Evolutionary conservation across 352 stramenopile species (phyloP), one percentile per base, ranked within the genome.

Genomic region (Bremia lactucae): DNA sequence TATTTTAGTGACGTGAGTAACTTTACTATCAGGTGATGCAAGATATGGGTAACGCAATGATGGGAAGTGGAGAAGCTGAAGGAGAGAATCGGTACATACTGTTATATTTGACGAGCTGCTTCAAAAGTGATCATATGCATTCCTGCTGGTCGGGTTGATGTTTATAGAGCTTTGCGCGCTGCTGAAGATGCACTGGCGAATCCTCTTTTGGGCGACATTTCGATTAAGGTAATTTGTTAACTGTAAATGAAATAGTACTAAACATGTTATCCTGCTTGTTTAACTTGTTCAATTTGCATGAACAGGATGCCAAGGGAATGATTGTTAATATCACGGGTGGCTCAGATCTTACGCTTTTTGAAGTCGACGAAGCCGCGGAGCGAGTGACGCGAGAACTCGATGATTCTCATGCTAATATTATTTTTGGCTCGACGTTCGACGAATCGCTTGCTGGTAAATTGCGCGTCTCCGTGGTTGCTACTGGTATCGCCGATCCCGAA

Each of bases 261-360:
- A n/a, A n/a, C n/a, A n/a, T n/a, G n/a, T n/a, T n/a, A n/a, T n/a
- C n/a, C n/a, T n/a, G n/a, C n/a, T n/a, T n/a, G n/a, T n/a, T n/a
- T n/a, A n/a, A n/a, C n/a, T n/a, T n/a, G n/a, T n/a, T n/a, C n/a
- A n/a, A n/a, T n/a, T n/a, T n/a, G n/a, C 7, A 33, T 14, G 28
- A 5, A 10, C 47, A 83, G 67, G 78, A 87, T 29, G 85, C 85
- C 34, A 95, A 95, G 64, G 88, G 92, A 19, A 83, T 98, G 69
- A 75, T 98, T 37, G 84, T 98, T 36, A 97, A 96, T 59, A 97
- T 98, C 52, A 95, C 85, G 5, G 92, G 92, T 14, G 88, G 90
- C 29, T 76, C 79, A 11, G 92, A 98, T 52, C 64, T 98, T 68
- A 95, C 83, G 46, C 69, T 98, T 22, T 90, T 94, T 50, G 84